These are phyloP conservation scores for Amorphotheca resinae DNA, from an alignment of 495 filamentous ascomycete species.

Conservation along the genomic window DNA sequence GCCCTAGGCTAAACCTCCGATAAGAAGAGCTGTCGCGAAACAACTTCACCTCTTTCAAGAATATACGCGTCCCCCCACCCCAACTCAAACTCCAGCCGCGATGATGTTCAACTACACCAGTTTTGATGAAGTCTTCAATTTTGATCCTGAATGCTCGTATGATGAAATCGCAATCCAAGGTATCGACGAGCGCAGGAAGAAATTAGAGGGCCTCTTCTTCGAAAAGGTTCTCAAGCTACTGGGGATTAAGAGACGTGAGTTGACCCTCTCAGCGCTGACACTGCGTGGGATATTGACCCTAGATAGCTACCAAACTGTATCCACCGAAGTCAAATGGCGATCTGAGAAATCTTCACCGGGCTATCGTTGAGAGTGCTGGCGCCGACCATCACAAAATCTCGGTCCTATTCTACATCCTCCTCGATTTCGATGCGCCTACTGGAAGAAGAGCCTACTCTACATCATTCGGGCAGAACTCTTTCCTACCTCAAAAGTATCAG, in stretches of 20 bases:
- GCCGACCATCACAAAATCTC: constrained; percentile 64
- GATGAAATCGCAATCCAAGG: constrained; percentile 41
- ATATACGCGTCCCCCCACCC: too few relatives aligned
- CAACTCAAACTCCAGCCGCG: background rate
- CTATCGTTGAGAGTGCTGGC: constrained; percentile 43
- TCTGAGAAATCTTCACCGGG: constrained; percentile 49
- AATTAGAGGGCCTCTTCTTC: constrained; percentile 58
- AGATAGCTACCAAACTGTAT: constrained; percentile 45
- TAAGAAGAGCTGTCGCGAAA: too few relatives aligned
- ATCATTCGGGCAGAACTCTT: constrained; percentile 30
- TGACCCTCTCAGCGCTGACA: background rate
- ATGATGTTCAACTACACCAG: constrained; percentile 31
- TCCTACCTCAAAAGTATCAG: constrained; percentile 54
- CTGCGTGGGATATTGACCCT: constrained; percentile 4
- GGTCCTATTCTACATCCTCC: constrained; percentile 67
- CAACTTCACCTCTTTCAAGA: too few relatives aligned
- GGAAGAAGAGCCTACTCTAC: constrained; percentile 31
- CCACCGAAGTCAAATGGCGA: constrained; percentile 53
- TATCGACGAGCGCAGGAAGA: constrained; percentile 49
- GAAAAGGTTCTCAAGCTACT: constrained; percentile 60
- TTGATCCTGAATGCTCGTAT: constrained; percentile 50
- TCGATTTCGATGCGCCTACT: constrained; percentile 48
- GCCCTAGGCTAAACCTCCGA: too few relatives aligned
- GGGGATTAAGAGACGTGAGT: constrained; percentile 52
- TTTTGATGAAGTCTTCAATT: constrained; percentile 52